These are phyloP conservation scores for Phanerochaete carnosa DNA, from an alignment of 768 basidiomycete genomes.

Conservation along the genomic window DNA sequence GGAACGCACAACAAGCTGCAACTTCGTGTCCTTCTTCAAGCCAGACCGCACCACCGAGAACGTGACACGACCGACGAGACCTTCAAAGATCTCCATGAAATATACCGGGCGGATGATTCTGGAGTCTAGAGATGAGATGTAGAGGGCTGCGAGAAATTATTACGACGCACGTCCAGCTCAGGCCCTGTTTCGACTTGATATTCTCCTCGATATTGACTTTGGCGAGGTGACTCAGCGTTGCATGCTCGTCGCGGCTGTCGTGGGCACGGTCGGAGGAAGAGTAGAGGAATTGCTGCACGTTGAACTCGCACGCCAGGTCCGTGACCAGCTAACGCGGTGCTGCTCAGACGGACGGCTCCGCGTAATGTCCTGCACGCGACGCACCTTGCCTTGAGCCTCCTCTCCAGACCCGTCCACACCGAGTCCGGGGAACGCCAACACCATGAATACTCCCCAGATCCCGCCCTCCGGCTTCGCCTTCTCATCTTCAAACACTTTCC, in stretches of 20 bases:
- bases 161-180: constrained; percentile 40
- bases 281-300: constrained; percentile 32
- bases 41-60: constrained; percentile 32
- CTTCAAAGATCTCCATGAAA: constrained; percentile 43
- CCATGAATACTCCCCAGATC: constrained; percentile 39
- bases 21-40: constrained; percentile 29
- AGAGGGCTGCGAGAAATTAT: too few species aligned
- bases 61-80: constrained; percentile 34
- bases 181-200: constrained; percentile 25
- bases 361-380: not conserved
- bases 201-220: constrained; percentile 38
- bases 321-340: constrained; percentile 19
- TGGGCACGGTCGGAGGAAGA: constrained; percentile 38
- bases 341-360: not conserved
- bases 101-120: constrained; percentile 40
- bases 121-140: not conserved
- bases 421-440: constrained; percentile 38
- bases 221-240: constrained; percentile 22
- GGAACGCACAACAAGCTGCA: constrained; percentile 32
- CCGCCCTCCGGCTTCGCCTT: constrained; percentile 20
- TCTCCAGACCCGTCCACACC: constrained; percentile 37
- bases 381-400: constrained; percentile 38
- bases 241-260: constrained; percentile 27
- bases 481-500: constrained; percentile 34
- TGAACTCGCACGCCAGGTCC: constrained; percentile 35